These are phyloP conservation scores for Marchantia paleacea DNA, from an alignment of 225 moss, liverwort and hornwort species.

Conservation along the genomic window DNA sequence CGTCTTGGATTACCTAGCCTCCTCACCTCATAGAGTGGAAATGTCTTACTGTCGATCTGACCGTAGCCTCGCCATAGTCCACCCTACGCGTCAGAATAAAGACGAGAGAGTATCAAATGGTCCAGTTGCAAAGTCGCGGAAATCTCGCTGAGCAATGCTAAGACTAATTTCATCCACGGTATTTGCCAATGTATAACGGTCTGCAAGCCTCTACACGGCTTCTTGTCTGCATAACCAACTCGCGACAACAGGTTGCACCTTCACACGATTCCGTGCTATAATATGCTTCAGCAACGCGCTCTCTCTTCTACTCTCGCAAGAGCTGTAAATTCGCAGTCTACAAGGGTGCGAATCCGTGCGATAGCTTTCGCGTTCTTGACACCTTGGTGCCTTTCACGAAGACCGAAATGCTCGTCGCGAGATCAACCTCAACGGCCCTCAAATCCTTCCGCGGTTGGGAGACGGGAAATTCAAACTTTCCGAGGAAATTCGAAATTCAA, in stretches of 20 bases:
- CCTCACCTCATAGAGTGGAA: background rate
- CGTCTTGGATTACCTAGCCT: background rate
- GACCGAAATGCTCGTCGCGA: background rate
- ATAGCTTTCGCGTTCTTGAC: slow-evolving; percentile 14
- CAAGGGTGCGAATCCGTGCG: too few relatives aligned
- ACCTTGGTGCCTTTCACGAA: background rate
- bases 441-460: slow-evolving; percentile 3
- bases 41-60: background rate
- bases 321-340: too few relatives aligned
- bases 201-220: background rate
- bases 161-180: background rate
- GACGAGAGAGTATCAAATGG: background rate
- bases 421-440: slow-evolving; percentile 7
- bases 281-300: too few relatives aligned
- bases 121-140: slow-evolving; percentile 8
- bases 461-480: background rate
- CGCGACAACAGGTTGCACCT: background rate
- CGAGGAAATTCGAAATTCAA: background rate
- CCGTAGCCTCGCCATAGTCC: background rate
- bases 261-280: too few relatives aligned
- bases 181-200: background rate
- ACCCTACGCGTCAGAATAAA: background rate
- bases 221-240: slow-evolving; percentile 1
- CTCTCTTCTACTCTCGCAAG: background rate
- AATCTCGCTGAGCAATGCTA: background rate